Evolutionary conservation across 176 grass and related monocot genomes (phyloP), one percentile per base, ranked within the genome.

Genomic region (Rhynchospora pubera): DNA sequence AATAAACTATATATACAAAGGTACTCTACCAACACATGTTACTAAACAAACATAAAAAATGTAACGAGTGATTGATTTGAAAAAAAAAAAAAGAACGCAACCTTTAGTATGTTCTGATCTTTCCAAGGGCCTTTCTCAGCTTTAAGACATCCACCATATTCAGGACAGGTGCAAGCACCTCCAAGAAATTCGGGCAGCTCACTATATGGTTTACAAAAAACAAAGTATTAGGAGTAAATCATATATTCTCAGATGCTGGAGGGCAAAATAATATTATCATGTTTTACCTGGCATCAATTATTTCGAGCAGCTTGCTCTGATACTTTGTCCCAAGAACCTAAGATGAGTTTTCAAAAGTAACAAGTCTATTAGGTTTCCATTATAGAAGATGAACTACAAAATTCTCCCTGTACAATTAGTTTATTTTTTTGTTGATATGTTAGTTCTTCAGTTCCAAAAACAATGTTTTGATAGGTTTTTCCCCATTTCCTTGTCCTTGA

Each of bases 251-350:
- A 55, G 13, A 77, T 77, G n/a, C 19, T 68, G 11, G 12, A 85
- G 48, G 24, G 9, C 13, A 47, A 84, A 52, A 62, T 26, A 85
- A 77, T 21, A 70, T 12, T n/a, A 82, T 79, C 23, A 57, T 78
- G 23, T 34, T 77, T 55, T 67, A 98, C 95, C 90, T 91, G 44
- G 84, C 80, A 16, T 97, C 91, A 80, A 97, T 97, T 87, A 97
- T 88, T 87, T 97, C 94, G 72, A 93, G 84, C 21, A 97, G 84
- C 58, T 97, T 97, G 81, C 52, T 93, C 78, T 97, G 94, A 78
- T 83, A 98, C 67, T 98, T 98, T 65, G 88, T 93, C 51, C 92
- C 95, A 76, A 98, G 92, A 86, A 98, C 95, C 95, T 98, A 57
- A 69, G 70, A 12, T 55, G 65, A 85, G 62, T n/a, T 75, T 81